Conservation (phyloP, 257 asterid species). For the Fraxinus cuspidata region DNA sequence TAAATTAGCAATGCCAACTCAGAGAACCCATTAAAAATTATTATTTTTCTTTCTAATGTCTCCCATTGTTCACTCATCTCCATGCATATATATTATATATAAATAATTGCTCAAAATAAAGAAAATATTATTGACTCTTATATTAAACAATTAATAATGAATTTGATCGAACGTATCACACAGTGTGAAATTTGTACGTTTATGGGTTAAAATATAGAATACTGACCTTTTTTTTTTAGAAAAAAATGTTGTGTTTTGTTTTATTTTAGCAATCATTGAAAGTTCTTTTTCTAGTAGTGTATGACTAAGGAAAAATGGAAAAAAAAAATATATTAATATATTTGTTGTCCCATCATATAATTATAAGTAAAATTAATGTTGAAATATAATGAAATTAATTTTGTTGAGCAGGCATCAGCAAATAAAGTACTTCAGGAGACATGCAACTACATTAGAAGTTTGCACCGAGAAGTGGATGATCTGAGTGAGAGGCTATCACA, state of each 20-base stretch:
- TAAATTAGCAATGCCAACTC: not conserved
- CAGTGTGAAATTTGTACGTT: not conserved
- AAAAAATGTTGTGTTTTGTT: too few species aligned
- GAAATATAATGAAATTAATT: not conserved
- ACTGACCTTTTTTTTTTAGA: not conserved
- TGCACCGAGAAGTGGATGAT: slow-evolving; percentile 89
- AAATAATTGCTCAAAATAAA: not conserved
- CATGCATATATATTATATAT: not conserved
- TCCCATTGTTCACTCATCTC: not conserved
- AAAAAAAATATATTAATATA: too few species aligned
- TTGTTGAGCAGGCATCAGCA: slow-evolving; percentile 64
- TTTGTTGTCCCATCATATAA: not conserved
- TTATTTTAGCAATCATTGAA: not conserved
- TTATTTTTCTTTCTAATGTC: not conserved
- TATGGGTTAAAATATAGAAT: too few species aligned
- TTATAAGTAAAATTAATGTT: not conserved
- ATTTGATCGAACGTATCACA: not conserved
- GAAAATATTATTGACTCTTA: not conserved
- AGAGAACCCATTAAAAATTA: not conserved
- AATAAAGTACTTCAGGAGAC: slow-evolving; percentile 89
- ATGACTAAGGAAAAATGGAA: not conserved
- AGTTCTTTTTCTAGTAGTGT: not conserved
- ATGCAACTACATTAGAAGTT: slow-evolving; percentile 79
- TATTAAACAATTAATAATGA: not conserved
- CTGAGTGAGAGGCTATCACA: slow-evolving; percentile 89